Conservation (phyloP, 164 flowering plant species). For the Vitis rupestris region DNA sequence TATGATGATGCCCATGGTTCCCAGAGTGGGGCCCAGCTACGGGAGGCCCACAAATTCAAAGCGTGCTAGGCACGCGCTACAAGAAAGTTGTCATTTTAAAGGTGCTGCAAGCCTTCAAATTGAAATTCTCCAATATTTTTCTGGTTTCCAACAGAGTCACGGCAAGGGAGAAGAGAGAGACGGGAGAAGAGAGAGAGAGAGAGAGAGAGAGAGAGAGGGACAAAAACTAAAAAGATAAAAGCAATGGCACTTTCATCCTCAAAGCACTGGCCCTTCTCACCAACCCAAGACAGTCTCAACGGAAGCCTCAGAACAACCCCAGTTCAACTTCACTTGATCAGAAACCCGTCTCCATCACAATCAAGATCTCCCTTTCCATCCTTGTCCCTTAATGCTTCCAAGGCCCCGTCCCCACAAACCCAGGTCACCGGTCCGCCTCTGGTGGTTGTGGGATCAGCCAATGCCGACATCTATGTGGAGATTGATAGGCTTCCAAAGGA, state of each 20-base stretch:
- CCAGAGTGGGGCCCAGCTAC: too few relatives aligned
- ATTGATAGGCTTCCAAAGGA: conserved; percentile 68
- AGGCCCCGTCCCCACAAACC: conserved; percentile 12
- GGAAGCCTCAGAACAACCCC: conserved; percentile 6
- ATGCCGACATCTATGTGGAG: conserved; percentile 88
- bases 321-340: conserved; percentile 8
- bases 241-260: conserved; percentile 25
- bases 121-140: too few relatives aligned
- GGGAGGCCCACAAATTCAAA: too few relatives aligned
- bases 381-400: conserved; percentile 16
- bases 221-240: conserved; percentile 9
- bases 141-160: too few relatives aligned
- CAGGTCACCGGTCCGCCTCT: conserved; percentile 40
- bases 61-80: too few relatives aligned
- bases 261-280: conserved; percentile 21
- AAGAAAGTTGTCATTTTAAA: too few relatives aligned
- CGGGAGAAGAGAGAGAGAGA: background rate
- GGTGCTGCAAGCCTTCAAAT: too few relatives aligned
- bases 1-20: too few relatives aligned
- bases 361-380: conserved; percentile 8
- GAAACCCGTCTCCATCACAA: background rate
- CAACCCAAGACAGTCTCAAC: background rate
- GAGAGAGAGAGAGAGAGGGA: conserved; percentile 3
- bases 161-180: background rate
- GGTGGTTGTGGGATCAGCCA: conserved; percentile 92